A percentile compares a stretch with the other conserved stretches of the same genome.
These are phyloP conservation scores for Phaeolepiota aurea DNA, from an alignment of 768 basidiomycete species.

Conservation along the genomic window DNA sequence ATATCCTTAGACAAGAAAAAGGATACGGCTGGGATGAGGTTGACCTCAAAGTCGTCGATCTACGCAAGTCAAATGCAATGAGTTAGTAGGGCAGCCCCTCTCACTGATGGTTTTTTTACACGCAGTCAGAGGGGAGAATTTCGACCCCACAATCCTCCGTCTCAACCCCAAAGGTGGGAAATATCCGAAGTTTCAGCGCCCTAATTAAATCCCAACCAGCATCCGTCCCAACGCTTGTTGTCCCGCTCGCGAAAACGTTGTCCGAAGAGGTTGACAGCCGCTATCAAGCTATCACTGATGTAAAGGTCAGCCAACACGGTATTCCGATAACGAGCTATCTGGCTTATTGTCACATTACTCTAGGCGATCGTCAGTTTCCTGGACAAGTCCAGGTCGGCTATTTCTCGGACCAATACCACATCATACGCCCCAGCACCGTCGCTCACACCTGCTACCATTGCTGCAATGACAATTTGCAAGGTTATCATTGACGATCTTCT, in stretches of 20 bases:
- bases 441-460: constrained; percentile 74
- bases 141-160: constrained; percentile 63
- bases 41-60: constrained; percentile 59
- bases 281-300: constrained; percentile 74
- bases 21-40: constrained; percentile 78
- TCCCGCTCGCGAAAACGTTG: constrained; percentile 73
- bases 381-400: constrained; percentile 70
- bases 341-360: not conserved
- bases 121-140: constrained; percentile 74
- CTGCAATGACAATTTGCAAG: constrained; percentile 45
- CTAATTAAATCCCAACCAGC: constrained; percentile 28
- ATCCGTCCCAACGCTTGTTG: constrained; percentile 76
- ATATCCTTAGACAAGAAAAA: constrained; percentile 52
- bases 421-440: constrained; percentile 68
- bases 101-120: not conserved
- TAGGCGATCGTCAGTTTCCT: constrained; percentile 75
- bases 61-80: constrained; percentile 25
- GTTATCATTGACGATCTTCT: constrained; percentile 49
- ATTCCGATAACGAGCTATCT: not conserved
- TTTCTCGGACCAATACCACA: constrained; percentile 62
- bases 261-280: constrained; percentile 62
- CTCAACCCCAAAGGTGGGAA: constrained; percentile 79
- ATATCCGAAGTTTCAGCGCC: constrained; percentile 7
- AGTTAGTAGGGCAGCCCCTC: not conserved
- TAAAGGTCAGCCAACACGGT: constrained; percentile 36